phyloP scores from a whole-genome alignment of 2,329 filamentous ascomycete species.

The Chaetoscypha palmicola region DNA sequence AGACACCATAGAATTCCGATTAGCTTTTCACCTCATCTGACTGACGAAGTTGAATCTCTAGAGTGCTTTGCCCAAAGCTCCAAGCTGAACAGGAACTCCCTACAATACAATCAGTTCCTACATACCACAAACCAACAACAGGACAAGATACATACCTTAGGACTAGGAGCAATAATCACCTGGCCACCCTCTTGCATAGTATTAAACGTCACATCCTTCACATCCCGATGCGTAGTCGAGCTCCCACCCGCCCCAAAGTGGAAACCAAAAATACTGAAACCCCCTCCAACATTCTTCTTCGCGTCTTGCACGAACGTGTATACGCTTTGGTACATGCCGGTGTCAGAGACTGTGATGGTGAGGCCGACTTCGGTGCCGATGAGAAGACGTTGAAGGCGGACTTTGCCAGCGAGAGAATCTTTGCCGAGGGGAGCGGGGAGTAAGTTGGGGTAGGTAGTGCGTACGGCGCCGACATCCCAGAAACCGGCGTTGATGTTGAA shows the following conservation, averaged over 20 bases:
- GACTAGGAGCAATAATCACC: slow-evolving; percentile 1
- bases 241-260: slow-evolving; percentile 9
- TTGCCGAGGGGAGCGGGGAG: neutral
- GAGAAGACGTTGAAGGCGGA: slow-evolving; percentile 7
- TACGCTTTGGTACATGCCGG: slow-evolving; percentile 5
- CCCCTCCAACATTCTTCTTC: slow-evolving; percentile 1
- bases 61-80: neutral
- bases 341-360: slow-evolving; percentile 11
- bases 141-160: neutral
- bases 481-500: slow-evolving; percentile 1
- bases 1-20: too few species aligned
- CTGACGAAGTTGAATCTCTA: neutral
- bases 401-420: slow-evolving; percentile 8
- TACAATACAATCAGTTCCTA: neutral
- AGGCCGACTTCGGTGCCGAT: slow-evolving; percentile 11
- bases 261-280: slow-evolving; percentile 12
- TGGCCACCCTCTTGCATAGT: slow-evolving; percentile 3
- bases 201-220: slow-evolving; percentile 3
- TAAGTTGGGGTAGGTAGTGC: slow-evolving; percentile 8
- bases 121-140: neutral
- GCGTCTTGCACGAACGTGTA: slow-evolving; percentile 7
- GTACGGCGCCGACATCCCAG: slow-evolving; percentile 10
- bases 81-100: neutral
- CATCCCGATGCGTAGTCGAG: slow-evolving; percentile 1
- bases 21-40: too few species aligned